Evolutionary conservation across 345 rosid species (phyloP).

Genomic region (Populus euphratica): DNA sequence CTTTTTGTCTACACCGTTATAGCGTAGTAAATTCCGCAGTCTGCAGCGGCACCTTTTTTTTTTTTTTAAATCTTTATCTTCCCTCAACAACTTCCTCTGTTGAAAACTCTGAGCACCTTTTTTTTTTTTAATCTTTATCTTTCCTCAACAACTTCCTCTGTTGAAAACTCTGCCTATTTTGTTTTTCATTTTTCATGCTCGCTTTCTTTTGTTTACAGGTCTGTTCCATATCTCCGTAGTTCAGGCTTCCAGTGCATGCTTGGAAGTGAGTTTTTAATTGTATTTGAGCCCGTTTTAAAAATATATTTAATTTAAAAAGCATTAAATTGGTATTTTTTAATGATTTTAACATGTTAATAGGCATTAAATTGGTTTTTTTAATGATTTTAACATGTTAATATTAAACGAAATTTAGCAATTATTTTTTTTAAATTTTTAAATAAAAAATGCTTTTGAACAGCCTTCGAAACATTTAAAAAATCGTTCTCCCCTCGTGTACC

Average conservation of each 20-base stretch:
- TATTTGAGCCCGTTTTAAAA: too few relatives aligned
- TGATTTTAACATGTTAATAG: too few relatives aligned
- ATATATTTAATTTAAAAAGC: too few relatives aligned
- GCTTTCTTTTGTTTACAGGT: not conserved
- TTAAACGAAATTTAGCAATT: too few relatives aligned
- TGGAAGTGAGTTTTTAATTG: too few relatives aligned
- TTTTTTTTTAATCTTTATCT: too few relatives aligned
- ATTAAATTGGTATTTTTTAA: too few relatives aligned
- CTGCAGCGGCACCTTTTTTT: not conserved
- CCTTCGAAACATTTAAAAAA: too few relatives aligned
- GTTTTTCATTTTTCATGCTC: not conserved
- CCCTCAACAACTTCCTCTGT: slow-evolving; percentile 13
- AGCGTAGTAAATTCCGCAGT: slow-evolving; percentile 13
- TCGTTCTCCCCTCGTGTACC: slow-evolving; percentile 16
- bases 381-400: not conserved
- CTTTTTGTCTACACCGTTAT: slow-evolving; percentile 28
- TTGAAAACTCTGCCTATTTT: not conserved
- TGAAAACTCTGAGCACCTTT: too few relatives aligned
- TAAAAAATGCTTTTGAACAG: too few relatives aligned
- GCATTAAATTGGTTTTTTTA: not conserved
- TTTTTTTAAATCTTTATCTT: slow-evolving; percentile 7
- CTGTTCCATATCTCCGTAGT: slow-evolving; percentile 37
- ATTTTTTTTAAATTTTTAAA: too few relatives aligned
- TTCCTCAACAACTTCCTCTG: too few relatives aligned
- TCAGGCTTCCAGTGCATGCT: slow-evolving; percentile 3